These are phyloP conservation scores for Scytalidium sp. DNA, from an alignment of 2,329 filamentous ascomycete genomes.

Conservation along the genomic window DNA sequence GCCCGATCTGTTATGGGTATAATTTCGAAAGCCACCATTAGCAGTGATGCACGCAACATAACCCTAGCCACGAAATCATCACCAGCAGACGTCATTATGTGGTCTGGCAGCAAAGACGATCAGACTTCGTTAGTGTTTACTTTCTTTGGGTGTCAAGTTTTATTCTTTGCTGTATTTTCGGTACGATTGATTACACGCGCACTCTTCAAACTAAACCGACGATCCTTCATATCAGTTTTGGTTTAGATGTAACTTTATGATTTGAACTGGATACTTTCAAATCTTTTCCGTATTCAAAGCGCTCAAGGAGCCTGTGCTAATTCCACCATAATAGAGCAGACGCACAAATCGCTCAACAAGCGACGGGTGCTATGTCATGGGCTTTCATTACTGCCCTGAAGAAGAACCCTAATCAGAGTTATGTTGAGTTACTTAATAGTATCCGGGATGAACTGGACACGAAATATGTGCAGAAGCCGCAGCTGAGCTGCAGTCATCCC, in stretches of 20 bases:
- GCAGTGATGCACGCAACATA: conserved; percentile 74
- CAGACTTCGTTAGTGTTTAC: conserved; percentile 76
- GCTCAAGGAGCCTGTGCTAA: conserved; percentile 52
- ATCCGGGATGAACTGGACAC: conserved; percentile 84
- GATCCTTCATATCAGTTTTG: too few species aligned
- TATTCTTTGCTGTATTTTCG: conserved; percentile 60
- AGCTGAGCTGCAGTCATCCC: conserved; percentile 93
- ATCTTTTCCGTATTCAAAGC: conserved; percentile 56
- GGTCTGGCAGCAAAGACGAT: conserved; percentile 92
- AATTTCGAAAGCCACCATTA: conserved; percentile 81
- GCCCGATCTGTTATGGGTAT: conserved; percentile 77
- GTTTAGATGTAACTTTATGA: too few species aligned
- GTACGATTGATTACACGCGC: too few species aligned
- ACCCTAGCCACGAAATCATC: conserved; percentile 88
- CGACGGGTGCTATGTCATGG: conserved; percentile 97
- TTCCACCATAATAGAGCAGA: conserved; percentile 64
- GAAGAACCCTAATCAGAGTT: conserved; percentile 93
- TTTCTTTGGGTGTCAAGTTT: conserved; percentile 40
- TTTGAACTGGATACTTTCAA: too few species aligned
- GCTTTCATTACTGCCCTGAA: conserved; percentile 90
- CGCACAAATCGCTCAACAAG: conserved; percentile 77
- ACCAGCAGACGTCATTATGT: conserved; percentile 95
- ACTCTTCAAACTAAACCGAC: too few species aligned
- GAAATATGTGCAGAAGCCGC: conserved; percentile 92
- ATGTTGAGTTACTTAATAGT: conserved; percentile 92